Conservation (phyloP, 176 grass and related monocot species). For the Sorghum bicolor region Sorghum_bicolor_NCBIv3 NC_012873.2:2881001-2881500, state of each 20-base stretch:
- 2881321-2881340: neutral
- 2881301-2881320: neutral
- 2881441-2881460: too few species aligned
- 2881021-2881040: too few species aligned
- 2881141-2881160: neutral
- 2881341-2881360: neutral
- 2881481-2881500: too few species aligned
- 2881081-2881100: too few species aligned
- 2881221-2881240: neutral
- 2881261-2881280: too few species aligned
- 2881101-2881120: neutral
- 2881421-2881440: neutral
- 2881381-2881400: neutral
- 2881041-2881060: too few species aligned
- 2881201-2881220: too few species aligned
- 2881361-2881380: too few species aligned
- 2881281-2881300: too few species aligned
- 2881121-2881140: neutral
- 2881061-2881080: too few species aligned
- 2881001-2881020: too few species aligned
- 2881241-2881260: too few species aligned
- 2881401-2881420: neutral
- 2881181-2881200: neutral
- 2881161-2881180: neutral
- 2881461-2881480: slow-evolving; percentile 35